Percentiles rank a stretch among this genome's conserved stretches.
Evolutionary conservation across 164 flowering plant species (phyloP).

Genomic region (Aristolochia californica): DNA sequence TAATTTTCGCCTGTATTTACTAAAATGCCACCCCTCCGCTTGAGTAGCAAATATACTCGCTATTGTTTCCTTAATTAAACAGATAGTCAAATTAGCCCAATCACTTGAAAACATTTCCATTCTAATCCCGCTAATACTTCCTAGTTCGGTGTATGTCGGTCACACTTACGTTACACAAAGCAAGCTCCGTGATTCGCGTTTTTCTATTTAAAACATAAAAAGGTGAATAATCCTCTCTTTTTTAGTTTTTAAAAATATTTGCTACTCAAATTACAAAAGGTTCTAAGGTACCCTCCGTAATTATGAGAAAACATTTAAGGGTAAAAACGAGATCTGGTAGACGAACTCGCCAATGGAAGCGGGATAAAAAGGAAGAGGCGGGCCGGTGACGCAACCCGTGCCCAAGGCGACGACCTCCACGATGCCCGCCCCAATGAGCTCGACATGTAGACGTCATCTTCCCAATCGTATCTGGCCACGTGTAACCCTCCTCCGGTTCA

Average conservation of each 20-base stretch:
- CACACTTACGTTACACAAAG: neutral
- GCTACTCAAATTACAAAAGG: too few relatives aligned
- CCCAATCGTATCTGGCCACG: neutral
- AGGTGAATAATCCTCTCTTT: too few relatives aligned
- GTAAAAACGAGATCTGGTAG: neutral
- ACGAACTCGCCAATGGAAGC: neutral
- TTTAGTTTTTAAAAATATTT: too few relatives aligned
- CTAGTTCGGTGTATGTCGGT: neutral
- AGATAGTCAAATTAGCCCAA: too few relatives aligned
- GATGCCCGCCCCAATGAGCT: slow-evolving; percentile 8
- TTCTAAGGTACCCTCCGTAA: too few relatives aligned
- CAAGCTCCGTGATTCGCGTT: neutral
- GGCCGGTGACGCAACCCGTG: slow-evolving; percentile 11
- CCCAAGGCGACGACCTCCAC: slow-evolving; percentile 10
- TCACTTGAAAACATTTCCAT: too few relatives aligned
- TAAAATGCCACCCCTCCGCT: neutral
- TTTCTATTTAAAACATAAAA: too few relatives aligned
- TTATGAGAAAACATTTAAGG: neutral
- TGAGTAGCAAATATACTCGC: neutral
- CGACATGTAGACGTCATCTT: slow-evolving; percentile 2
- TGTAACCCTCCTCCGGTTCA: neutral
- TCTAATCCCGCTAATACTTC: too few relatives aligned
- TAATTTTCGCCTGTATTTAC: slow-evolving; percentile 3
- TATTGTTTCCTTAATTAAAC: too few relatives aligned
- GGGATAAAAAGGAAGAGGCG: slow-evolving; percentile 2